Conservation (phyloP, 2,329 filamentous ascomycete species). For the Trichoderma guizhouense region DNA sequence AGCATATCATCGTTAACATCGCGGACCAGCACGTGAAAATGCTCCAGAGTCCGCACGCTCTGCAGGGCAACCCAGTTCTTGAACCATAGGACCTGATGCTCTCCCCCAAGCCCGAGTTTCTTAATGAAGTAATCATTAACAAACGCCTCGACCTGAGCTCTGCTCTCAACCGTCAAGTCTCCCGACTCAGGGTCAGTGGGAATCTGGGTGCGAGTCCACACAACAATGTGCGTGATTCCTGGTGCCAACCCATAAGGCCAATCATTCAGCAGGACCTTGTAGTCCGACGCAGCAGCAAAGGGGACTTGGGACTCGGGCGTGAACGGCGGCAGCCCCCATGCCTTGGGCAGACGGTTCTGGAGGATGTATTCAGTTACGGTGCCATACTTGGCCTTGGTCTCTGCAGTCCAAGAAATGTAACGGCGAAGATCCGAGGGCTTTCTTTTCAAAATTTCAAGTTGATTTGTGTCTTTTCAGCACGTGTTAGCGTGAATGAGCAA, state of each 20-base stretch:
- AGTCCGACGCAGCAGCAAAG: constrained; percentile 55
- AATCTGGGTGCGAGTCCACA: constrained; percentile 85
- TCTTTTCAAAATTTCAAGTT: constrained; percentile 73
- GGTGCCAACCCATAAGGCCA: constrained; percentile 81
- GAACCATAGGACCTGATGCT: constrained; percentile 71
- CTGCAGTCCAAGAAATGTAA: constrained; percentile 74
- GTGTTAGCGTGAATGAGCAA: background rate
- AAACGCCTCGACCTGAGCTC: constrained; percentile 63
- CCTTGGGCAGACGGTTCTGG: constrained; percentile 61
- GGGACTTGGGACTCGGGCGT: constrained; percentile 47
- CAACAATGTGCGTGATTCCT: constrained; percentile 74
- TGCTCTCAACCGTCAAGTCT: constrained; percentile 67
- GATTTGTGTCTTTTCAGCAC: constrained; percentile 44
- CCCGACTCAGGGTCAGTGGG: constrained; percentile 67
- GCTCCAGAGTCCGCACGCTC: constrained; percentile 82
- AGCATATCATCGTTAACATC: constrained; percentile 51
- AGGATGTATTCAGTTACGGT: constrained; percentile 78
- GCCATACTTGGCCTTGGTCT: constrained; percentile 69
- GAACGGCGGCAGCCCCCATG: constrained; percentile 64
- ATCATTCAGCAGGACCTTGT: constrained; percentile 78
- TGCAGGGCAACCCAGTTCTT: constrained; percentile 91
- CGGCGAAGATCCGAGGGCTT: constrained; percentile 74
- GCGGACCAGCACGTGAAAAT: constrained; percentile 74
- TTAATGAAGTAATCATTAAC: constrained; percentile 66
- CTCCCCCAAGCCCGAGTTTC: constrained; percentile 48